Percentiles rank a stretch among this genome's conserved stretches.
phyloP scores from a whole-genome alignment of 768 basidiomycete genomes.

The Inosperma sp. region DNA sequence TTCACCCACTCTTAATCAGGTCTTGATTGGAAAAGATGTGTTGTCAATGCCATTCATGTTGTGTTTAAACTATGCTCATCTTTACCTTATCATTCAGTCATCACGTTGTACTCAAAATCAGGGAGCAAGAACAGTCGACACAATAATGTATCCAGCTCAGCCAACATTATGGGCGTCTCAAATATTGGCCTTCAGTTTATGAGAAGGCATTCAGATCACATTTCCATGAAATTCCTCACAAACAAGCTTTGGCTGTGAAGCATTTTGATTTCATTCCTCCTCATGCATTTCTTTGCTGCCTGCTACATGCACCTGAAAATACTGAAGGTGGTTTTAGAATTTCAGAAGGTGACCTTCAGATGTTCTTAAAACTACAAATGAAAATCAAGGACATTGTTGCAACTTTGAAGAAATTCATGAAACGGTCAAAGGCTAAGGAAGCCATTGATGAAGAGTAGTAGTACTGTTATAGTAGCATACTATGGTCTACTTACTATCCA shows the following conservation, averaged over 20 bases:
- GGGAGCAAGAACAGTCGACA: conserved; percentile 28
- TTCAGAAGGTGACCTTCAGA: not conserved
- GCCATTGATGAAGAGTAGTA: too few relatives aligned
- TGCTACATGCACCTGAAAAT: not conserved
- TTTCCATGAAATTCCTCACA: not conserved
- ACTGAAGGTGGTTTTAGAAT: not conserved
- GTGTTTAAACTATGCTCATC: not conserved
- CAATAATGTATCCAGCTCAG: conserved; percentile 13
- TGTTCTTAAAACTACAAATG: not conserved
- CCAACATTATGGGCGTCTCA: conserved; percentile 23
- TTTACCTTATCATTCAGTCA: conserved; percentile 10
- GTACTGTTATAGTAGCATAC: too few relatives aligned
- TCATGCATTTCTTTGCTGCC: not conserved
- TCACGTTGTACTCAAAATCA: conserved; percentile 22
- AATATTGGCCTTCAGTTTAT: conserved; percentile 17
- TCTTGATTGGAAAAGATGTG: conserved; percentile 1
- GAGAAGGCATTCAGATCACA: conserved; percentile 1
- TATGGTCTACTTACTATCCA: too few relatives aligned
- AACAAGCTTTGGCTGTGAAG: not conserved
- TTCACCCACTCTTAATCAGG: not conserved
- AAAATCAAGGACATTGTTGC: not conserved
- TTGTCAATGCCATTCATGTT: not conserved
- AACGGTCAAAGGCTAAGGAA: not conserved
- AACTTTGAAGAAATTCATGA: not conserved
- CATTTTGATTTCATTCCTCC: not conserved